Evolutionary conservation across 2,329 filamentous ascomycete genomes (phyloP), one percentile per base, ranked within the genome.

Genomic region (Microsporum ferrugineum): DNA sequence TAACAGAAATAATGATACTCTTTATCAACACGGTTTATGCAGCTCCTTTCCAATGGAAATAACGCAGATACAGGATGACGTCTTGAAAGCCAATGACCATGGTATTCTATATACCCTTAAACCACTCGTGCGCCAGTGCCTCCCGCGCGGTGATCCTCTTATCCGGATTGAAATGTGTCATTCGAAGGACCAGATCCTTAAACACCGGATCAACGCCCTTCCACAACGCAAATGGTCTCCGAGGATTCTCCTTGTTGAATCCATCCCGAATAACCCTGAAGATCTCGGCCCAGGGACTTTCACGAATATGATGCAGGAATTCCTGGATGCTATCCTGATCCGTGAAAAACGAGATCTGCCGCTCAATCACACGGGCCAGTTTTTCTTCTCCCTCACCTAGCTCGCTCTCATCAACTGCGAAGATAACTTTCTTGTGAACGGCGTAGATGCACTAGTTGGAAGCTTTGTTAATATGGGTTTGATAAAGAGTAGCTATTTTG

Each of bases 291-390:
- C 73, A 78, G 14, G 73, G 74, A 63, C 73, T 76, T 27, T 73
- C 39, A 4, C 34, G 2, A 36, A 36, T 36, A 10, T 36, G 34
- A 5, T 36, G 5, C 34, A 36, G 65, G 58, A 79, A 70, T 23
- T 70, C 72, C 33, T 72, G 69, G 39, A 79, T 70, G 49, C 73
- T 71, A 3, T 77, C 67, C 67, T 70, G 67, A 63, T 79, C 73
- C 49, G 72, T 73, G 66, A 80, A 80, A 64, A 76, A 77, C 1
- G 77, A 80, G 7, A 79, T 72, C 62, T 79, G 78, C n/a, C 75
- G 73, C 63, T 76, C 72, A 31, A 79, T 65, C 45, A 78, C 74
- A 60, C 71, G 68, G 58, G 70, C 70, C 56, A 74, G 69, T 23
- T 70, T 68, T 59, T 74, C 73, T 43, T 68, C 65, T 66, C 69